Evolutionary conservation across 176 grass and related monocot species (phyloP), one percentile per base, ranked within the genome.

Genomic region (Zoysia japonica): DNA sequence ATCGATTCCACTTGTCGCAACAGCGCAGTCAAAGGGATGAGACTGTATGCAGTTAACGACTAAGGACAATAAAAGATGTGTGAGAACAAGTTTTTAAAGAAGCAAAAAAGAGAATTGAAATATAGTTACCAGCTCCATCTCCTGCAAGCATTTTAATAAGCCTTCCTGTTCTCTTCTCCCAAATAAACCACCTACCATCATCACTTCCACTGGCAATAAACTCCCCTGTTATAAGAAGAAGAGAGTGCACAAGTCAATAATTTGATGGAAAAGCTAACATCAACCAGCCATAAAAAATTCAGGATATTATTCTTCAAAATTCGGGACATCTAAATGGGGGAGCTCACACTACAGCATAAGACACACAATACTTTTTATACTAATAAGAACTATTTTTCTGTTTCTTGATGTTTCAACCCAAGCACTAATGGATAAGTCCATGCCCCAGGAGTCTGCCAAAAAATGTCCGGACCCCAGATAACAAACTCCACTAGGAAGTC

Each of bases 171-270:
- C 68, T 92, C 83, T 93, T 99, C 67, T 99, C 96, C 96, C 96
- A 99, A 84, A 99, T 99, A 85, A 95, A 95, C 96, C 96, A 99
- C 68, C 87, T 99, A 66, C 92, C 96, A 89, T 99, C 96, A 74
- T 99, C 92, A 82, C 96, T 99, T 84, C 96, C 96, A 52, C 96
- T 93, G 39, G 92, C 92, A 93, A 99, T 87, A 85, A 95, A 99
- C 47, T 89, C 92, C 55, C 92, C 96, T 99, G 74, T 61, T 68
- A 35, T 38, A 69, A 72, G 35, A 87, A 47, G n/a, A 63, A 48
- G 10, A 70, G 64, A 80, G 28, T 39, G 46, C 47, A 65, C 82
- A 38, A 59, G 7, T 68, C 40, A 56, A 57, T 7, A 37, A 57
- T 40, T 19, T 3, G 38, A 57, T 0, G 0, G n/a, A 28, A 20